phyloP scores from a whole-genome alignment of 2,329 filamentous ascomycete species.

The Ophiocordyceps sinensis region DNA sequence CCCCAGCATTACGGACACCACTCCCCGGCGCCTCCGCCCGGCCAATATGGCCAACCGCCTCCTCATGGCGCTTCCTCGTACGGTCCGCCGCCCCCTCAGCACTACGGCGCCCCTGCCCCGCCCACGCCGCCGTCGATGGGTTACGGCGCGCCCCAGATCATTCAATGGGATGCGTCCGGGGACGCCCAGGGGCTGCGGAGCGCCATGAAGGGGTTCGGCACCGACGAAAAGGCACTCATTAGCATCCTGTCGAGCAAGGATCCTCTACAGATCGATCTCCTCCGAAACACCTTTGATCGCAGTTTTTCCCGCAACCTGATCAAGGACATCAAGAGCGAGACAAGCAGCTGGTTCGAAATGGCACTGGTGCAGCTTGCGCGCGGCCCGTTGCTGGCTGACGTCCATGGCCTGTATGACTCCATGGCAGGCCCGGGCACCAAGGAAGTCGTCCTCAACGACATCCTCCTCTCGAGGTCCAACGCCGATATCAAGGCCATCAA shows the following conservation, averaged over 20 bases:
- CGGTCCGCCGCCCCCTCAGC: conserved; percentile 19
- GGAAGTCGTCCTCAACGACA: conserved; percentile 71
- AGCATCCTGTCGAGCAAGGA: conserved; percentile 56
- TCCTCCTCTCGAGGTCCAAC: conserved; percentile 70
- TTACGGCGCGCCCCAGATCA: conserved; percentile 58
- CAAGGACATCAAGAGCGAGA: conserved; percentile 65
- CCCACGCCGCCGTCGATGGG: conserved; percentile 56
- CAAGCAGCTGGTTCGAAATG: conserved; percentile 58
- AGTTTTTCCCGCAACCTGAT: conserved; percentile 54
- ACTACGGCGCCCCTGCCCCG: conserved; percentile 22
- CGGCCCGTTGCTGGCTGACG: conserved; percentile 69
- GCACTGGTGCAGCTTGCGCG: conserved; percentile 61
- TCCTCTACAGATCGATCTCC: conserved; percentile 57
- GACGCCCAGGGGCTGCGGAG: conserved; percentile 60
- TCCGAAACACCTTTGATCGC: conserved; percentile 53
- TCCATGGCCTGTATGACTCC: conserved; percentile 52
- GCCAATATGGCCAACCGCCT: conserved; percentile 17
- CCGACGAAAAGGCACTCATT: conserved; percentile 69
- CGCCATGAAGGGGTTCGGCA: conserved; percentile 91
- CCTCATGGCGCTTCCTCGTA: conserved; percentile 16
- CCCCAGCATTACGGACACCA: conserved; percentile 4
- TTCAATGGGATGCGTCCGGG: conserved; percentile 50
- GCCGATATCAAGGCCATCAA: conserved; percentile 84
- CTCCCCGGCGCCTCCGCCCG: conserved; percentile 17
- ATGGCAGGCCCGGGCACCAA: conserved; percentile 76